These are phyloP conservation scores for Filosporella fistucella DNA, from an alignment of 495 filamentous ascomycete genomes.

Conservation along the genomic window DNA sequence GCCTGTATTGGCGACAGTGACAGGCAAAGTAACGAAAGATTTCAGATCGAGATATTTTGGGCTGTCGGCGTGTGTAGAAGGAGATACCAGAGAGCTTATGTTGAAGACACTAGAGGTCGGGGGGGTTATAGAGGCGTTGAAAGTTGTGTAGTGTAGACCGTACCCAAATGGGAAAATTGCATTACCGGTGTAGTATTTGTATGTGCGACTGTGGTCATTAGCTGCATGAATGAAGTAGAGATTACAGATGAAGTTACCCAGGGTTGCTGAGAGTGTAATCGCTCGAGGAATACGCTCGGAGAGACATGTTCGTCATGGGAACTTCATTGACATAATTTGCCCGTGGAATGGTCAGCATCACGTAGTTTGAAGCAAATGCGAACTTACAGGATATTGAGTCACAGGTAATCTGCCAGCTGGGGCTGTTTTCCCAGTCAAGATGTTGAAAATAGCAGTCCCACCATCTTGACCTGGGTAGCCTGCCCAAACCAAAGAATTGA, in stretches of 20 bases:
- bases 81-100: conserved; percentile 24
- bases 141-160: conserved; percentile 49
- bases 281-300: conserved; percentile 32
- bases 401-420: conserved; percentile 53
- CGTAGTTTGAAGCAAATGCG: neutral
- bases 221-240: too few species aligned
- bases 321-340: conserved; percentile 44
- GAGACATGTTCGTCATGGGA: conserved; percentile 51
- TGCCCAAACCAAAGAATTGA: conserved; percentile 56
- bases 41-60: conserved; percentile 18
- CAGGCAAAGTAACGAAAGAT: conserved; percentile 41
- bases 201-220: too few species aligned
- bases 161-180: conserved; percentile 52
- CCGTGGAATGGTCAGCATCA: too few species aligned
- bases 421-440: conserved; percentile 39
- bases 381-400: conserved; percentile 51
- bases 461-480: conserved; percentile 59
- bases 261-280: conserved; percentile 23
- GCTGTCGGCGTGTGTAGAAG: neutral
- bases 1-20: conserved; percentile 49
- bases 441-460: conserved; percentile 48
- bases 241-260: too few species aligned
- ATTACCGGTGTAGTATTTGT: conserved; percentile 55
- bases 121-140: conserved; percentile 30
- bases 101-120: conserved; percentile 28